phyloP scores from a whole-genome alignment of 164 flowering plant genomes.

The Litsea cubeba region DNA sequence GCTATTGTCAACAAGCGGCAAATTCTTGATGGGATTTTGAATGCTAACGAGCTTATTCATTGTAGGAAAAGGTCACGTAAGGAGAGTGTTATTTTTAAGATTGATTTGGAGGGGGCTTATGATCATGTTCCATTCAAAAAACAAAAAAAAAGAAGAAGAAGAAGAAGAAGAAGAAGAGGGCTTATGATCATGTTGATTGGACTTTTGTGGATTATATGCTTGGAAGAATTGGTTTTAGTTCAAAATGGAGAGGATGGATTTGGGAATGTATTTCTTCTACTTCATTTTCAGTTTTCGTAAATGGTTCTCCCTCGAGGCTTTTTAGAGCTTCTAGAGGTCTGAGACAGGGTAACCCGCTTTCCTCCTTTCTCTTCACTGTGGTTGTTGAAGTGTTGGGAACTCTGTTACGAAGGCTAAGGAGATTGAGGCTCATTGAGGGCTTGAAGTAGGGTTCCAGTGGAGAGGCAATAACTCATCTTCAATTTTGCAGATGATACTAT shows the following conservation, averaged over 20 bases:
- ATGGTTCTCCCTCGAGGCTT: not conserved
- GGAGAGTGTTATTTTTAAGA: too few species aligned
- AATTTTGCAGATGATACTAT: too few species aligned
- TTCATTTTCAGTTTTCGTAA: not conserved
- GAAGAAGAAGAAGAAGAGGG: too few species aligned
- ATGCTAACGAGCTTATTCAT: too few species aligned
- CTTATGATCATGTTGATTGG: too few species aligned
- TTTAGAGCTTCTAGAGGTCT: not conserved
- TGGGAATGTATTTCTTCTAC: not conserved
- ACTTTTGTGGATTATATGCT: not conserved
- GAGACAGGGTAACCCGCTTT: not conserved
- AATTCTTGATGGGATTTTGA: too few species aligned
- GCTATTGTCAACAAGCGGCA: too few species aligned
- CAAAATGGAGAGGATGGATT: not conserved
- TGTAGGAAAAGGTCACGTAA: not conserved
- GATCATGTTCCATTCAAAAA: too few species aligned
- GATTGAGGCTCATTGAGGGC: not conserved
- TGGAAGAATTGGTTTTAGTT: not conserved
- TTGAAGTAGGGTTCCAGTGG: too few species aligned
- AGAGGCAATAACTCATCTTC: too few species aligned
- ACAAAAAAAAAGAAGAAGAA: too few species aligned
- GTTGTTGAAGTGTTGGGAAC: not conserved
- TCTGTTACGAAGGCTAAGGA: not conserved
- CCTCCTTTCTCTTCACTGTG: not conserved
- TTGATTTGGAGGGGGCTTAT: too few species aligned